These are phyloP conservation scores for Antitrichia curtipendula DNA, from an alignment of 225 moss, liverwort and hornwort species.

Conservation along the genomic window DNA sequence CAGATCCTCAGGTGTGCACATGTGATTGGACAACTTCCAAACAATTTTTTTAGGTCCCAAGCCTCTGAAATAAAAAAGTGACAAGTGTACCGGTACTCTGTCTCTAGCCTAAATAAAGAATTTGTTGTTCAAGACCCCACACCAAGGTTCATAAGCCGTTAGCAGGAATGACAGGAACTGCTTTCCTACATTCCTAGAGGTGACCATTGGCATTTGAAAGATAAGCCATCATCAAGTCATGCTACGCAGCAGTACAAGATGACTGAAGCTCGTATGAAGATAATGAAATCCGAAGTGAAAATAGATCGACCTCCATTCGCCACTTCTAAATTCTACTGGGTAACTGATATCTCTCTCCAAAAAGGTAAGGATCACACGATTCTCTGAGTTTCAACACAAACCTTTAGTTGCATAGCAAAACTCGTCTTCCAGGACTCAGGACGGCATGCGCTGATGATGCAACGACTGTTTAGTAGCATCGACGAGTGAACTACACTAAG, in stretches of 20 bases:
- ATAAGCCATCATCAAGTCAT: background rate
- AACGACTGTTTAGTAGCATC: background rate
- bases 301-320: background rate
- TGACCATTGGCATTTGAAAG: background rate
- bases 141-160: background rate
- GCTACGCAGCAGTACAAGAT: background rate
- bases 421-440: background rate
- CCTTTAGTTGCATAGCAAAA: background rate
- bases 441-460: background rate
- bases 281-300: background rate
- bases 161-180: background rate
- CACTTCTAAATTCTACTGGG: background rate
- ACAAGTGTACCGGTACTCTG: background rate
- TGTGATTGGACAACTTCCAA: background rate
- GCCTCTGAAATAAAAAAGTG: background rate
- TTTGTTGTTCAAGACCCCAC: background rate
- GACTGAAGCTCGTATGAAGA: background rate
- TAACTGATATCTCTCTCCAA: background rate
- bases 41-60: background rate
- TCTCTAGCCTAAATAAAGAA: background rate
- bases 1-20: background rate
- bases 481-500: background rate
- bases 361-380: background rate
- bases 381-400: background rate
- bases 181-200: background rate